Evolutionary conservation across 2,329 filamentous ascomycete genomes (phyloP).

Genomic region (Aspergillus brunneoviolaceus): DNA sequence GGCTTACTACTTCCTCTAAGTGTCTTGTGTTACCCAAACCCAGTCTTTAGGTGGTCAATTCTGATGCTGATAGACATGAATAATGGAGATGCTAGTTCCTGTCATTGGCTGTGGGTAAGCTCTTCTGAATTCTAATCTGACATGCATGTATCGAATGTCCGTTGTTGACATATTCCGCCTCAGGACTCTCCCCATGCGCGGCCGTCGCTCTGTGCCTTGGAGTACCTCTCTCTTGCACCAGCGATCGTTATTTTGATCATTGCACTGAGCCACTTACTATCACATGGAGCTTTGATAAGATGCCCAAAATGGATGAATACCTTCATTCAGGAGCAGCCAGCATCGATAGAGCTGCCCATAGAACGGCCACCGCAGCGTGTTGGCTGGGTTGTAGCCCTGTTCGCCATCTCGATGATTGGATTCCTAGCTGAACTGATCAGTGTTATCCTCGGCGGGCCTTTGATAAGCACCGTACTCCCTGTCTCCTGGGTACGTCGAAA

Average conservation of each 20-base stretch:
- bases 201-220: constrained; percentile 36
- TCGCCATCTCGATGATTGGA: constrained; percentile 40
- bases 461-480: constrained; percentile 26
- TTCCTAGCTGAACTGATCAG: constrained; percentile 34
- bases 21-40: not conserved
- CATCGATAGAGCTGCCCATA: constrained; percentile 30
- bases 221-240: constrained; percentile 34
- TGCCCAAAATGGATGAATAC: constrained; percentile 53
- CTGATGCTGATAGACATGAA: not conserved
- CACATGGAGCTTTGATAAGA: constrained; percentile 22
- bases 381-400: constrained; percentile 40
- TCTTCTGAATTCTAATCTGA: not conserved
- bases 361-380: constrained; percentile 29
- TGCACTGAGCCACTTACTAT: constrained; percentile 30
- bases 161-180: constrained; percentile 2
- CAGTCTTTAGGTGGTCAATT: not conserved
- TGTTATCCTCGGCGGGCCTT: constrained; percentile 19
- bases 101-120: constrained; percentile 22
- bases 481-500: constrained; percentile 40
- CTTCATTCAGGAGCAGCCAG: constrained; percentile 50
- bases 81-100: constrained; percentile 8
- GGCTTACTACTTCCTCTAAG: not conserved
- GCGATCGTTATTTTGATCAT: constrained; percentile 27
- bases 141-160: not conserved
- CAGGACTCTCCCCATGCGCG: constrained; percentile 40